phyloP scores from a whole-genome alignment of 2,329 filamentous ascomycete species.

The Colletotrichum shisoi region DNA sequence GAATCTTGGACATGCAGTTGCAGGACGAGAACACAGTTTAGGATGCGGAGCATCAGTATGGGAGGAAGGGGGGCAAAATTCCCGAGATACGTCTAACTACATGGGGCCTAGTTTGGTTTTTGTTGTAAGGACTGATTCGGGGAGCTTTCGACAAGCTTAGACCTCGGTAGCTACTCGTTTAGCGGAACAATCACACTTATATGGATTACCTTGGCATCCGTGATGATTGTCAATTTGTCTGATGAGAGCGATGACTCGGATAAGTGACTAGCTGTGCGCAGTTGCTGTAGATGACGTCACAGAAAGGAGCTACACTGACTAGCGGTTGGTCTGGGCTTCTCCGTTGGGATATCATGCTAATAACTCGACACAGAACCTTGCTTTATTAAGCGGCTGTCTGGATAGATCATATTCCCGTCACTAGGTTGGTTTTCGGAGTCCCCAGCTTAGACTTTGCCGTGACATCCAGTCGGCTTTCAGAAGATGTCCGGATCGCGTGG shows the following conservation, averaged over 20 bases:
- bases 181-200: background rate
- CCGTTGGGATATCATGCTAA: background rate
- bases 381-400: background rate
- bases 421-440: background rate
- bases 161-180: slow-evolving; percentile 1
- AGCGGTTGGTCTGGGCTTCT: background rate
- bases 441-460: background rate
- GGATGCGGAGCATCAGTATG: too few species aligned
- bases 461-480: background rate
- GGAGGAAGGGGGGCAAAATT: too few species aligned
- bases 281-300: slow-evolving; percentile 12
- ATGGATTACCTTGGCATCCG: background rate
- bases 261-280: background rate
- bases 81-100: background rate
- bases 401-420: background rate
- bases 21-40: background rate
- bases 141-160: background rate
- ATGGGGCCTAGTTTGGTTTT: background rate
- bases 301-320: background rate
- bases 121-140: background rate
- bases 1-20: background rate
- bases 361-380: background rate
- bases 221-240: background rate
- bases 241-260: too few species aligned
- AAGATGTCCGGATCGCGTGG: background rate